phyloP scores from a whole-genome alignment of 1,284 basidiomycete genomes.

The Volvariella volvacea region DNA sequence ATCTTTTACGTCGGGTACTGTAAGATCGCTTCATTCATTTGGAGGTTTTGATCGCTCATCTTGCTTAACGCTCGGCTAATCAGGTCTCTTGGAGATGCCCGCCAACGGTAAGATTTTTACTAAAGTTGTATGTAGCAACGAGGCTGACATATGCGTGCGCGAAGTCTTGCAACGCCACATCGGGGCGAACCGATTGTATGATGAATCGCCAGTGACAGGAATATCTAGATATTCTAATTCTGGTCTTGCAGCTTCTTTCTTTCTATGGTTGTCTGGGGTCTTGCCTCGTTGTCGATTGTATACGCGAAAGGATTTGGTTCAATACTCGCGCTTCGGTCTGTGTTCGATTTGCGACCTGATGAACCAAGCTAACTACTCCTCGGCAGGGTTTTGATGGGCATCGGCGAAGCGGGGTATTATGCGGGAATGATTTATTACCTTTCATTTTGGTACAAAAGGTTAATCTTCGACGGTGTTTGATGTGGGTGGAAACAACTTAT shows the following conservation, averaged over 20 bases:
- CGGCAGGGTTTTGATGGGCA: conserved; percentile 35
- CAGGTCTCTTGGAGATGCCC: conserved; percentile 50
- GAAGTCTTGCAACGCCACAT: conserved; percentile 49
- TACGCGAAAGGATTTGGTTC: conserved; percentile 47
- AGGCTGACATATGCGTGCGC: too few species aligned
- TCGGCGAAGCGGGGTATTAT: conserved; percentile 43
- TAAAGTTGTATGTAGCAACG: too few species aligned
- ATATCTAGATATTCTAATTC: conserved; percentile 8
- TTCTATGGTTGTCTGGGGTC: conserved; percentile 11
- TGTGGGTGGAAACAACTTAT: too few species aligned
- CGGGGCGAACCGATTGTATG: conserved; percentile 48
- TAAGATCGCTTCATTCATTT: conserved; percentile 16
- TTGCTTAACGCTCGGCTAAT: not conserved
- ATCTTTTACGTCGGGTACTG: conserved; percentile 57
- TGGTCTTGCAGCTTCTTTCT: not conserved
- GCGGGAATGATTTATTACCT: conserved; percentile 53
- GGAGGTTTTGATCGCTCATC: too few species aligned
- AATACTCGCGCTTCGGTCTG: conserved; percentile 38
- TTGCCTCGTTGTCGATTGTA: conserved; percentile 40
- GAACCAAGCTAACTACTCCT: not conserved
- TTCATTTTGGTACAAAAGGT: too few species aligned
- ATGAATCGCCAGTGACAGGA: too few species aligned
- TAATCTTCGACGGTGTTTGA: too few species aligned
- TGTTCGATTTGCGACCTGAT: not conserved
- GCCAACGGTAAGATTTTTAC: conserved; percentile 37